Evolutionary conservation across 306 rosid species (phyloP).

Genomic region (Cucumis hystrix): DNA sequence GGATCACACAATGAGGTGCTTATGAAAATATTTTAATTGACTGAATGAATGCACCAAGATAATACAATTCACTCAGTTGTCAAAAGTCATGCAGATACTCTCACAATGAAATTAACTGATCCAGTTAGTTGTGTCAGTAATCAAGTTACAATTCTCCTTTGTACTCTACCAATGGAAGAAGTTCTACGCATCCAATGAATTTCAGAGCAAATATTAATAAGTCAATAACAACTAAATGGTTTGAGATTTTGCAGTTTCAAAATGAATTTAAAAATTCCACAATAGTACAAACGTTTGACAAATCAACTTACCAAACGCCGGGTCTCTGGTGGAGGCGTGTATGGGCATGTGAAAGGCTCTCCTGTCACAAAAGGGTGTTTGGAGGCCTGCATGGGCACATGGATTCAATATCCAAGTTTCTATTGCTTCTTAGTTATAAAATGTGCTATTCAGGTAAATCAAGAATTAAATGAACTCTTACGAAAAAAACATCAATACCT

Average conservation of each 20-base stretch:
- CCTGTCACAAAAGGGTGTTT: conserved; percentile 98
- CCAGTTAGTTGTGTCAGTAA: background rate
- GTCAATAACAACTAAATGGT: background rate
- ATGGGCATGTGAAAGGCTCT: conserved; percentile 88
- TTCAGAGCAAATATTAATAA: background rate
- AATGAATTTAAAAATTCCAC: conserved; percentile 5
- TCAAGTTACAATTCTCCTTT: background rate
- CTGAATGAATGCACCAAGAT: background rate
- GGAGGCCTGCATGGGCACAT: conserved; percentile 64
- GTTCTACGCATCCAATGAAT: background rate
- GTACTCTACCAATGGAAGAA: background rate
- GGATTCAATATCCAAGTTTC: conserved; percentile 21
- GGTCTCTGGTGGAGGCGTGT: conserved; percentile 72
- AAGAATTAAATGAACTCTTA: conserved; percentile 2
- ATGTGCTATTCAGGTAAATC: conserved; percentile 12
- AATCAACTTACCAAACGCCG: conserved; percentile 69
- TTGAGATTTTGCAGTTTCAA: background rate
- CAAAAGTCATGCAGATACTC: background rate
- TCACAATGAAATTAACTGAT: background rate
- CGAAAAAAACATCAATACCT: conserved; percentile 35
- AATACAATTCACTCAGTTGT: background rate
- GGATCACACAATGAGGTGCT: background rate
- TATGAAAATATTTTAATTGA: background rate
- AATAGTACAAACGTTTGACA: background rate
- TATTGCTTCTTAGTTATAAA: conserved; percentile 11